phyloP scores from a whole-genome alignment of 805 yeast genomes.

The Candida khao-thaluensis region DNA sequence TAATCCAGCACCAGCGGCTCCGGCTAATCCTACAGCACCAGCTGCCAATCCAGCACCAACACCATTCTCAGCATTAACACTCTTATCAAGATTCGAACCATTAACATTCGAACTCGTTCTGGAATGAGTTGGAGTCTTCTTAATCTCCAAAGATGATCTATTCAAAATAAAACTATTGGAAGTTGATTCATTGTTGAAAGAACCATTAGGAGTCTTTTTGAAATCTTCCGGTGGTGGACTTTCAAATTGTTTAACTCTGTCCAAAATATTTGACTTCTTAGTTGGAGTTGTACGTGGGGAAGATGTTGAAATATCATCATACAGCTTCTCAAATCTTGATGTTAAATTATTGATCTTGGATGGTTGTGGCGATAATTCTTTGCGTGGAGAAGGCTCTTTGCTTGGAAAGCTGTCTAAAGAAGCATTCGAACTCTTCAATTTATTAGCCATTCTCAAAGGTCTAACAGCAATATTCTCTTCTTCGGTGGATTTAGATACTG shows the following conservation, averaged over 20 bases:
- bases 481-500: conserved; percentile 4
- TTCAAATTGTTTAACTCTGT: conserved; percentile 39
- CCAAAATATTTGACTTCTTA: conserved; percentile 26
- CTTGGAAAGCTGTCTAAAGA: conserved; percentile 9
- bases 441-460: conserved; percentile 68
- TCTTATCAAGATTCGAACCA: not conserved
- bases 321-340: conserved; percentile 22
- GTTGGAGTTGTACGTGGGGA: conserved; percentile 18
- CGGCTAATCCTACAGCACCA: conserved; percentile 8
- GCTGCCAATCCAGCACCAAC: conserved; percentile 9
- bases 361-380: conserved; percentile 5
- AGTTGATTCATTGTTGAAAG: conserved; percentile 8
- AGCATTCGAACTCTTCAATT: conserved; percentile 24
- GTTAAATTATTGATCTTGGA: conserved; percentile 17
- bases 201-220: conserved; percentile 16
- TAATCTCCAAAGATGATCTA: conserved; percentile 18
- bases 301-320: conserved; percentile 16
- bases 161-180: conserved; percentile 17
- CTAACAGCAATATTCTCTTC: conserved; percentile 46
- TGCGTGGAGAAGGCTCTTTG: not conserved
- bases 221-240: conserved; percentile 20
- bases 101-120: conserved; percentile 1
- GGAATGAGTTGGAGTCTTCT: conserved; percentile 13
- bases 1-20: conserved; percentile 12
- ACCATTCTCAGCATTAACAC: not conserved